Evolutionary conservation across 495 filamentous ascomycete species (phyloP).

Genomic region (Xylona heveae): DNA sequence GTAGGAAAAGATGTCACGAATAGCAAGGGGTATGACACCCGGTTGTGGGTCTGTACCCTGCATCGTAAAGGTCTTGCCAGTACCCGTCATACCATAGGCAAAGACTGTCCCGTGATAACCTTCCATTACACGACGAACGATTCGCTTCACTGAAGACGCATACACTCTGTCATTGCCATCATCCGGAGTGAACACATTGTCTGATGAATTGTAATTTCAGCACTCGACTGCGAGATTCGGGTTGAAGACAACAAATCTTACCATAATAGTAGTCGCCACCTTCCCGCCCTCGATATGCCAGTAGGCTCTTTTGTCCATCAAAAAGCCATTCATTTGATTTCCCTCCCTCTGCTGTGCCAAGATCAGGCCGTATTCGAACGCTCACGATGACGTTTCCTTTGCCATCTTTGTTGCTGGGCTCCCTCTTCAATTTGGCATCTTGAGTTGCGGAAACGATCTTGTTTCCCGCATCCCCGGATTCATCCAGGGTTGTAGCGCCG

Average conservation of each 20-base stretch:
- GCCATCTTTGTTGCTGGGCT: conserved; percentile 30
- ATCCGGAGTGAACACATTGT: conserved; percentile 86
- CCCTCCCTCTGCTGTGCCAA: conserved; percentile 27
- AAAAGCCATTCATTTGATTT: conserved; percentile 73
- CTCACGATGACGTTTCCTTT: conserved; percentile 96
- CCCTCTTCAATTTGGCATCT: conserved; percentile 4
- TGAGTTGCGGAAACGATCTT: conserved; percentile 7
- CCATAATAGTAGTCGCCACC: conserved; percentile 87
- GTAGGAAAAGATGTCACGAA: conserved; percentile 97
- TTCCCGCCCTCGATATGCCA: conserved; percentile 72
- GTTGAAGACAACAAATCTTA: conserved; percentile 18
- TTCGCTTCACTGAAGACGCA: conserved; percentile 75
- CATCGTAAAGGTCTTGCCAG: conserved; percentile 98
- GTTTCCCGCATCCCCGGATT: conserved; percentile 31
- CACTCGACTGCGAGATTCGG: background rate
- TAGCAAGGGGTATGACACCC: conserved; percentile 89
- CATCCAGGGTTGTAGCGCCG: conserved; percentile 73
- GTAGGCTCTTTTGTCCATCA: conserved; percentile 60
- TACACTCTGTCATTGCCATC: conserved; percentile 91
- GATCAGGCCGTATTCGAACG: conserved; percentile 78
- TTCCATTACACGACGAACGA: conserved; percentile 95
- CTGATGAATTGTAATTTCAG: conserved; percentile 20
- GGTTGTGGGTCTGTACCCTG: conserved; percentile 94
- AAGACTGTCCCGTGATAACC: conserved; percentile 97
- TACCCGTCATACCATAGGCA: conserved; percentile 97